These are phyloP conservation scores for Trichoderma breve DNA, from an alignment of 2,329 filamentous ascomycete species.

Conservation along the genomic window DNA sequence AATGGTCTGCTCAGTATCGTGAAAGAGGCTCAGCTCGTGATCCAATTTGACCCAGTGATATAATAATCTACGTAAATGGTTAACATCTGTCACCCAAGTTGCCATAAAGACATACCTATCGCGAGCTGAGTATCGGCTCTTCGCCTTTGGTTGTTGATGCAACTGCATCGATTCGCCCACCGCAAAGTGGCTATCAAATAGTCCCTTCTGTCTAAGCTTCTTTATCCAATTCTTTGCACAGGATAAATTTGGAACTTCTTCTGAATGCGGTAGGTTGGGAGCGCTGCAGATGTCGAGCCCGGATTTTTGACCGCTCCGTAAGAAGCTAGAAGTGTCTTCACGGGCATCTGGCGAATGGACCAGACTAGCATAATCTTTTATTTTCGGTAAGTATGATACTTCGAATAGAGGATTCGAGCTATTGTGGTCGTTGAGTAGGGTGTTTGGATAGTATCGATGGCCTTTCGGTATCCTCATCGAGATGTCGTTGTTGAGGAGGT, in stretches of 20 bases:
- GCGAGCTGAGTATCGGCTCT: not conserved
- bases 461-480: not conserved
- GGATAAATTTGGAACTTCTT: not conserved
- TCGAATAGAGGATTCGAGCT: not conserved
- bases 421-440: not conserved
- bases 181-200: not conserved
- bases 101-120: not conserved
- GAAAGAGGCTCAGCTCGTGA: constrained; percentile 66
- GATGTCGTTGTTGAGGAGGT: not conserved
- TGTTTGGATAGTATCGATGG: not conserved
- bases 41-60: constrained; percentile 76
- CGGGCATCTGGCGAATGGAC: not conserved
- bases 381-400: not conserved
- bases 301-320: not conserved
- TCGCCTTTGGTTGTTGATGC: not conserved
- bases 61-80: constrained; percentile 51
- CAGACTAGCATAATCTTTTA: not conserved
- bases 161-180: not conserved
- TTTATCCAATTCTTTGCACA: not conserved
- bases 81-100: not conserved
- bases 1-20: constrained; percentile 61
- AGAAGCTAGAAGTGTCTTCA: not conserved
- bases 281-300: not conserved
- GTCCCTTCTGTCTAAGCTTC: not conserved
- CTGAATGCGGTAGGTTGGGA: not conserved